Evolutionary conservation across 2,329 filamentous ascomycete species (phyloP).

Genomic region (Ceratocystis papillata): DNA sequence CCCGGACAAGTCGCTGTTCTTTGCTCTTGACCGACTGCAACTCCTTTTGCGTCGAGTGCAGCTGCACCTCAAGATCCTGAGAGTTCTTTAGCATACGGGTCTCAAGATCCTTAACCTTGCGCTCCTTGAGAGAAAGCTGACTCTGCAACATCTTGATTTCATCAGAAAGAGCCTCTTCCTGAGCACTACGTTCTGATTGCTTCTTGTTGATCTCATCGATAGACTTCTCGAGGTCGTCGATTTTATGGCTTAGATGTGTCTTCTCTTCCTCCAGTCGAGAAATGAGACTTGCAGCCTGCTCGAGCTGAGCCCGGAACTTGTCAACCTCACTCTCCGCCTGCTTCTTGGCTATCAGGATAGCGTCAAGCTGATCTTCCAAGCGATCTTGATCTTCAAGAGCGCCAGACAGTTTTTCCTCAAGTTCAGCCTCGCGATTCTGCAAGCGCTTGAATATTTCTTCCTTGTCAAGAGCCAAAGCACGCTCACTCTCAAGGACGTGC

Average conservation of each 20-base stretch:
- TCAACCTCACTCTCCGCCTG: constrained; percentile 76
- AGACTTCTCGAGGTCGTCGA: constrained; percentile 58
- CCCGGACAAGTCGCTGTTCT: constrained; percentile 63
- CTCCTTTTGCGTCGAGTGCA: constrained; percentile 68
- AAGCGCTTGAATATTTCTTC: constrained; percentile 98
- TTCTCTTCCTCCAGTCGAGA: constrained; percentile 79
- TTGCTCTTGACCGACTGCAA: constrained; percentile 61
- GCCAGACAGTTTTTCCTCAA: constrained; percentile 84
- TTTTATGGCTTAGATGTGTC: constrained; percentile 54
- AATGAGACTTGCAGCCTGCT: constrained; percentile 84
- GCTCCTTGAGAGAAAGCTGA: constrained; percentile 76
- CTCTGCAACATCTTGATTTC: constrained; percentile 88
- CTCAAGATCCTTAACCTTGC: constrained; percentile 81
- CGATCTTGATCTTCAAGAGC: constrained; percentile 90
- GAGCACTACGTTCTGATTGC: constrained; percentile 61
- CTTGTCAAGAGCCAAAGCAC: constrained; percentile 90
- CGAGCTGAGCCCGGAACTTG: constrained; percentile 66
- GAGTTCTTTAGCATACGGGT: constrained; percentile 71
- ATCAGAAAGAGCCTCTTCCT: constrained; percentile 65
- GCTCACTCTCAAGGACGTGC: constrained; percentile 88
- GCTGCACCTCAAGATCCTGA: constrained; percentile 78
- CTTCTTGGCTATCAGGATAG: constrained; percentile 78
- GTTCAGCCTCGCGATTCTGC: constrained; percentile 78
- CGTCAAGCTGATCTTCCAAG: constrained; percentile 86
- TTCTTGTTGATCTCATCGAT: constrained; percentile 59